Evolutionary conservation across 2,329 filamentous ascomycete genomes (phyloP), one percentile per base, ranked within the genome.

Genomic region (Samsoniella hepiali): DNA sequence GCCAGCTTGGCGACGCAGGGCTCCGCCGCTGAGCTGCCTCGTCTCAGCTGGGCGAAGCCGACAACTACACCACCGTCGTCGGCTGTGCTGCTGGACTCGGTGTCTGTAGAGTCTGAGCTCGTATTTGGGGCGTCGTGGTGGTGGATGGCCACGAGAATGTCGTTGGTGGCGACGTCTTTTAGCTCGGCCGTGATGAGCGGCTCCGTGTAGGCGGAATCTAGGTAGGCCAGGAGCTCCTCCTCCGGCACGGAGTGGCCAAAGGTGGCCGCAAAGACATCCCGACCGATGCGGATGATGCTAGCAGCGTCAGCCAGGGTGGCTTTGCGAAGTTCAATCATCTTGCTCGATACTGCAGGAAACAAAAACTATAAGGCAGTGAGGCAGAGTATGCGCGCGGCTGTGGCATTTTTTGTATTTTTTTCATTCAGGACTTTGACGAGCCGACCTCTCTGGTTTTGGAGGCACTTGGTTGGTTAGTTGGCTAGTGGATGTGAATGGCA

Each of bases 161-260:
- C 70, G 50, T 69, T 75, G 34, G 67, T 45, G 34, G 67, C 44
- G 0, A 66, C n/a, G 32, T 73, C 64, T 0, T 65, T 32, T 1
- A 73, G 36, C 31, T 74, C 71, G 6, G 62, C 64, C 1, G 64
- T 61, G 3, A 71, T 70, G 8, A 76, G 75, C 8, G 74, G 66
- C 27, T 75, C 50, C 15, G 69, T 72, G 69, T 80, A 81, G 0
- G 74, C 66, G n/a, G 73, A 70, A 49, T 73, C 66, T 0, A 81
- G 71, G 60, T 76, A 81, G 1, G 71, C 69, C 8, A 69, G 57
- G 0, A 81, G 69, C 57, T 81, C 75, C 1, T 72, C 62, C 0
- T 72, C 64, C 2, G 76, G 66, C 1, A 80, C 72, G 0, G 78
- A 79, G 65, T 79, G 74, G 1, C 77, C 78, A 67, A 81, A 81